phyloP scores from a whole-genome alignment of 2,329 filamentous ascomycete genomes.

The Pseudocercospora eumusae region DNA sequence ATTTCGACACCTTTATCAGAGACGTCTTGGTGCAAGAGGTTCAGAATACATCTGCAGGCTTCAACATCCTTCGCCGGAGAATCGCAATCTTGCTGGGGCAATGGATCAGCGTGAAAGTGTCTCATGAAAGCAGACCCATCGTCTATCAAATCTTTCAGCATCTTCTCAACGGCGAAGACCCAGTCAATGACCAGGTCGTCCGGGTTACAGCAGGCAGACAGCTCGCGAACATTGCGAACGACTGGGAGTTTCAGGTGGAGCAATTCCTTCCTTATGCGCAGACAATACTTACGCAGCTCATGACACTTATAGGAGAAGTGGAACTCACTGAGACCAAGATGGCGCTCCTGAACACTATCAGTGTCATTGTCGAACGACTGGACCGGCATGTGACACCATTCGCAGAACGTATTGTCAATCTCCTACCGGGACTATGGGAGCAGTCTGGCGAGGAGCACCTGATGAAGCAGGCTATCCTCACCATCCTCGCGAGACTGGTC shows the following conservation, averaged over 20 bases:
- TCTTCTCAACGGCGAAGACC: slow-evolving; percentile 74
- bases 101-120: slow-evolving; percentile 80
- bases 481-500: slow-evolving; percentile 81
- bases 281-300: slow-evolving; percentile 69
- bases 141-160: slow-evolving; percentile 90
- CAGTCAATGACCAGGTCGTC: slow-evolving; percentile 86
- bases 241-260: slow-evolving; percentile 76
- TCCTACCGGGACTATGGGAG: slow-evolving; percentile 82
- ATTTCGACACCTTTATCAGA: slow-evolving; percentile 79
- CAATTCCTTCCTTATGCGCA: slow-evolving; percentile 76
- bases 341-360: slow-evolving; percentile 82
- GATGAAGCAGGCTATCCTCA: slow-evolving; percentile 90
- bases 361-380: slow-evolving; percentile 76
- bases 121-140: slow-evolving; percentile 66
- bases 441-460: slow-evolving; percentile 82
- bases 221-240: slow-evolving; percentile 76
- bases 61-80: slow-evolving; percentile 81
- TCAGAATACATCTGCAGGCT: slow-evolving; percentile 65
- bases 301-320: slow-evolving; percentile 76
- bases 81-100: slow-evolving; percentile 86
- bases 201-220: slow-evolving; percentile 87
- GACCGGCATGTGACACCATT: slow-evolving; percentile 69
- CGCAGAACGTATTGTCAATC: slow-evolving; percentile 77
- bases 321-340: slow-evolving; percentile 87
- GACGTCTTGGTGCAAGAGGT: slow-evolving; percentile 77